Percentiles rank a stretch among this genome's conserved stretches.
Evolutionary conservation across 441 rosid genomes (phyloP).

Genomic region (Syzygium syzygioides): DNA sequence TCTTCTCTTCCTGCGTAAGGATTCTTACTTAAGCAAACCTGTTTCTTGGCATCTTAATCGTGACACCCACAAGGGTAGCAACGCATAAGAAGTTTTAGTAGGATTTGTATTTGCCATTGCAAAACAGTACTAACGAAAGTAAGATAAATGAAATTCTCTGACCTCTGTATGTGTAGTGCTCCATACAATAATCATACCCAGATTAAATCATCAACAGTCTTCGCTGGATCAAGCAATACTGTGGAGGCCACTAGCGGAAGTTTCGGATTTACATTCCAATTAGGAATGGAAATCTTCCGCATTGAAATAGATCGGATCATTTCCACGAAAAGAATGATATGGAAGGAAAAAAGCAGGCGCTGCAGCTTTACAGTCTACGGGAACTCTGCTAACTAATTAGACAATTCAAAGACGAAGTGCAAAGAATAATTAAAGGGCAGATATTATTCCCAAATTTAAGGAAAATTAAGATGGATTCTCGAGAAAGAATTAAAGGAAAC

Average conservation of each 20-base stretch:
- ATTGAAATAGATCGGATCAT: neutral
- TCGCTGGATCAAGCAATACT: neutral
- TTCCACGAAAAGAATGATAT: too few species aligned
- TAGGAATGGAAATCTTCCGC: neutral
- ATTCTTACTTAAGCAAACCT: neutral
- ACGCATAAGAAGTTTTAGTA: neutral
- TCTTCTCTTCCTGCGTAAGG: neutral
- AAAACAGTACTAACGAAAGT: neutral
- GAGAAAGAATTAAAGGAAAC: neutral
- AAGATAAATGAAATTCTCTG: neutral
- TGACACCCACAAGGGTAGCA: neutral
- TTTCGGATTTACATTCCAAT: neutral
- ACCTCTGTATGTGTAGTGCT: neutral
- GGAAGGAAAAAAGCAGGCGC: too few species aligned
- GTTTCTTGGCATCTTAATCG: neutral
- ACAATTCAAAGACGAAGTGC: too few species aligned
- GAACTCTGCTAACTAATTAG: too few species aligned
- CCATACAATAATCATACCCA: neutral
- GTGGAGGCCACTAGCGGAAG: neutral
- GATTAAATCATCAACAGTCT: neutral
- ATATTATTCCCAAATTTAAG: neutral
- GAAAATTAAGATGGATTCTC: neutral
- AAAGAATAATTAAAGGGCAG: neutral
- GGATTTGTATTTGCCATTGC: neutral
- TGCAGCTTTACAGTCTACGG: too few species aligned